phyloP scores from a whole-genome alignment of 352 stramenopile species.

The Globisporangium mamillatum region DNA sequence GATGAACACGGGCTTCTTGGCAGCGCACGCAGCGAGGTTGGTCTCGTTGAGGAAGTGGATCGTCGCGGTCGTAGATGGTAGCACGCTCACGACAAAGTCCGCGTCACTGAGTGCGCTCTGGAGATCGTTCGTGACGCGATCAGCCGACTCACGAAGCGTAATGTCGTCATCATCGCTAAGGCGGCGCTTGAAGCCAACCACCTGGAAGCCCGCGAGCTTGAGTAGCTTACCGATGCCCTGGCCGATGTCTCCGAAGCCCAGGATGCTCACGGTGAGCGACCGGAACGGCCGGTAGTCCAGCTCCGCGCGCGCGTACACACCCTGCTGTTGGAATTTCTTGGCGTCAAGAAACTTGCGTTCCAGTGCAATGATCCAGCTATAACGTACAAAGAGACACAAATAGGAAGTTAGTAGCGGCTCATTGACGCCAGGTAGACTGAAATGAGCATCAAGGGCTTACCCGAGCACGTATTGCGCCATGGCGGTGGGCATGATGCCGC shows the following conservation, averaged over 20 bases:
- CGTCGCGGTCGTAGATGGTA: slow-evolving; percentile 77
- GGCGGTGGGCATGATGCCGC: slow-evolving; percentile 48
- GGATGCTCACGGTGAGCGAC: slow-evolving; percentile 48
- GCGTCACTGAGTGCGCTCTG: slow-evolving; percentile 35
- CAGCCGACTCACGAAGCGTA: slow-evolving; percentile 18
- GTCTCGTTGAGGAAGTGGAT: slow-evolving; percentile 54
- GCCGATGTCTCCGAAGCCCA: slow-evolving; percentile 64
- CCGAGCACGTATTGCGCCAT: slow-evolving; percentile 73
- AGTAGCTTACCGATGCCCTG: slow-evolving; percentile 52
- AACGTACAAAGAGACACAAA: neutral
- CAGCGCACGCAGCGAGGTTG: slow-evolving; percentile 37
- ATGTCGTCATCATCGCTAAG: slow-evolving; percentile 22
- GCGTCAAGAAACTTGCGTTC: slow-evolving; percentile 64
- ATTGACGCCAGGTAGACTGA: neutral
- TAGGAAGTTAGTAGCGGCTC: neutral
- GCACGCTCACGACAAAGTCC: slow-evolving; percentile 84
- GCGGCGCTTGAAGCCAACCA: slow-evolving; percentile 68
- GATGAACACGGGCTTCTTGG: slow-evolving; percentile 82
- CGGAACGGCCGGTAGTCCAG: slow-evolving; percentile 46
- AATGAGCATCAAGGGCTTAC: slow-evolving; percentile 15
- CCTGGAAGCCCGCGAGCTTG: slow-evolving; percentile 49
- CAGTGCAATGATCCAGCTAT: slow-evolving; percentile 50
- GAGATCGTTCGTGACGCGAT: slow-evolving; percentile 47
- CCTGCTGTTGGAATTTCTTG: slow-evolving; percentile 31
- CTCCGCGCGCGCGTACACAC: slow-evolving; percentile 31